A percentile compares a stretch with the other conserved stretches of the same genome.
Evolutionary conservation across 345 rosid genomes (phyloP).

Genomic region (Abelmoschus esculentus): DNA sequence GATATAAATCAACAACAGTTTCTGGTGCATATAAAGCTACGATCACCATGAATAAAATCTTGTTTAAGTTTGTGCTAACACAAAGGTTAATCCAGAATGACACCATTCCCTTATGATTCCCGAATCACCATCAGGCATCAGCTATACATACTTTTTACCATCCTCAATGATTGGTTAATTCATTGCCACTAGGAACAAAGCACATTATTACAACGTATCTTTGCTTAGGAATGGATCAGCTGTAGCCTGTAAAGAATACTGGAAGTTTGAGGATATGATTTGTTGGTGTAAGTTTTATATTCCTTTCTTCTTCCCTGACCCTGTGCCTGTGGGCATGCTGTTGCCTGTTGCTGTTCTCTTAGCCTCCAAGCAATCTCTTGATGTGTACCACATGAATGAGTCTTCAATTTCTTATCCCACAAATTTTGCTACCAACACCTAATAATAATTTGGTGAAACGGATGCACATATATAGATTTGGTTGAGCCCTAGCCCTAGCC

Average conservation of each 20-base stretch:
- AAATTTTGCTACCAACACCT: no score
- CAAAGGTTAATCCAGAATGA: neutral
- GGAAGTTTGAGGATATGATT: neutral
- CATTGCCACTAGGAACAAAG: neutral
- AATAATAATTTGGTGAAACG: no score
- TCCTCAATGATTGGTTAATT: neutral
- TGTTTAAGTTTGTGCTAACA: neutral
- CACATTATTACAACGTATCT: conserved; percentile 1
- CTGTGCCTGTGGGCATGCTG: neutral
- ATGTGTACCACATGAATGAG: no score
- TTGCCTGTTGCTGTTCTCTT: conserved; percentile 1
- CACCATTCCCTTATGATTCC: neutral
- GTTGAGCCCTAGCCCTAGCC: no score
- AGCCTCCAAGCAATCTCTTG: conserved; percentile 11
- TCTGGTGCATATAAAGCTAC: neutral
- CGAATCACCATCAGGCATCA: neutral
- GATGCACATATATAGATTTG: no score
- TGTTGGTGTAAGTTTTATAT: neutral
- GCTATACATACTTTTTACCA: neutral
- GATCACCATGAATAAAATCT: neutral
- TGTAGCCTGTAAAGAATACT: conserved; percentile 7
- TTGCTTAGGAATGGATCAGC: conserved; percentile 1
- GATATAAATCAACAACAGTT: no score
- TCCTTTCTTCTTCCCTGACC: neutral
- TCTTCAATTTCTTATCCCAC: no score